Conservation (phyloP, 306 rosid genomes). For the Quercus parvula region DNA sequence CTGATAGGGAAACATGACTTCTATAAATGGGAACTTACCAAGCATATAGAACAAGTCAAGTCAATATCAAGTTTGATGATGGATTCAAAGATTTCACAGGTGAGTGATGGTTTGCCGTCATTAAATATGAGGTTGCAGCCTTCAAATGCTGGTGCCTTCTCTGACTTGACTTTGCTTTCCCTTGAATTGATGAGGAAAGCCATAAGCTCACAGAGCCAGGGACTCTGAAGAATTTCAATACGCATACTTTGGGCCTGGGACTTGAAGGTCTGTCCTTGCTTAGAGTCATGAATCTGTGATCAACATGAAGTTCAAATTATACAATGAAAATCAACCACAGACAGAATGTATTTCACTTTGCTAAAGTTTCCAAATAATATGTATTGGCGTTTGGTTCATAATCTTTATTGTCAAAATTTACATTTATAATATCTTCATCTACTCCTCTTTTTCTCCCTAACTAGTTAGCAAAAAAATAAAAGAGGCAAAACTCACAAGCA, state of each 20-base stretch:
- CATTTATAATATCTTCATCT: too few relatives aligned
- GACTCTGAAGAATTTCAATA: slow-evolving; percentile 90
- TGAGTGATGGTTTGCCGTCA: slow-evolving; percentile 82
- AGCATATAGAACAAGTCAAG: slow-evolving; percentile 90
- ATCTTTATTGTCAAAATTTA: too few relatives aligned
- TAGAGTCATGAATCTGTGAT: slow-evolving; percentile 81
- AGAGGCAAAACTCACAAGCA: neutral
- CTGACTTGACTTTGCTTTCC: slow-evolving; percentile 48
- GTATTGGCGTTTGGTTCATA: neutral
- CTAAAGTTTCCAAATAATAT: neutral
- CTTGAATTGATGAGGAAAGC: slow-evolving; percentile 86
- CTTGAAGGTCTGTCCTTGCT: slow-evolving; percentile 89
- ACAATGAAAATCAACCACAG: neutral
- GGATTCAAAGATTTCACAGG: slow-evolving; percentile 84
- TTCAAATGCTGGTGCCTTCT: slow-evolving; percentile 50
- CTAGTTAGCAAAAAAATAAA: too few relatives aligned
- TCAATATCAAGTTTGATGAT: slow-evolving; percentile 67
- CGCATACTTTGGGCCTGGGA: slow-evolving; percentile 80
- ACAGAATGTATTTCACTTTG: neutral
- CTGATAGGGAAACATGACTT: too few relatives aligned
- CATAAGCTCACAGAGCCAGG: slow-evolving; percentile 93
- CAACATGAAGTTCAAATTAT: neutral
- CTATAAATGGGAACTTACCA: slow-evolving; percentile 52
- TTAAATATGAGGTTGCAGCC: slow-evolving; percentile 57
- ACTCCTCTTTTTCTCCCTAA: too few relatives aligned